A percentile compares a stretch with the other conserved stretches of the same genome.
phyloP scores from a whole-genome alignment of 1,139 yeast species.

The Debaryomyces udenii region DNA sequence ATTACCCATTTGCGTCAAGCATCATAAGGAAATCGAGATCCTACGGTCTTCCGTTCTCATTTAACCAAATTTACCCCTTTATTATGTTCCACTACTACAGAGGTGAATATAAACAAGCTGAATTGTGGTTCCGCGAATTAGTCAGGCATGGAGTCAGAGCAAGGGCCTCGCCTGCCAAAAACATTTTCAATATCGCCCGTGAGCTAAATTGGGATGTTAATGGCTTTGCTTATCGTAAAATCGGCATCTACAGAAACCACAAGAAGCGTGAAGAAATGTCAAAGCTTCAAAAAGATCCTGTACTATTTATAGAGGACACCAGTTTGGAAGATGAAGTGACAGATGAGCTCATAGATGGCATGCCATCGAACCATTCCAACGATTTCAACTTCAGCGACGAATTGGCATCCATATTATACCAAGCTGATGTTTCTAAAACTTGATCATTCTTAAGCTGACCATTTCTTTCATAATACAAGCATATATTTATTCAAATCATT shows the following conservation, averaged over 20 bases:
- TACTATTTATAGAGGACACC: constrained; percentile 21
- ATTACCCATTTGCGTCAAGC: constrained; percentile 37
- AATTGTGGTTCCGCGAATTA: constrained; percentile 43
- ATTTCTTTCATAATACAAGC: no score
- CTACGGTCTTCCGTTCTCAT: constrained; percentile 36
- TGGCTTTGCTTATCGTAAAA: constrained; percentile 37
- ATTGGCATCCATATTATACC: constrained; percentile 21
- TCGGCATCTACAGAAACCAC: constrained; percentile 27
- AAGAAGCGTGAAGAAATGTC: constrained; percentile 24
- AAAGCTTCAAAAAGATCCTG: constrained; percentile 26
- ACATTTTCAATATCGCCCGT: constrained; percentile 38
- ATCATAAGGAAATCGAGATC: constrained; percentile 31
- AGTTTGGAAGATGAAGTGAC: constrained; percentile 22
- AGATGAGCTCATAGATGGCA: constrained; percentile 23
- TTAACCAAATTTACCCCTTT: constrained; percentile 46
- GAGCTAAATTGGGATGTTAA: constrained; percentile 39
- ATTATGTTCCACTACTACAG: constrained; percentile 39
- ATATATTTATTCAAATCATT: background rate
- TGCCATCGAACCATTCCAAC: constrained; percentile 2
- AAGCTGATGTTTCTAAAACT: constrained; percentile 10
- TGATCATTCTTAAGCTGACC: no score
- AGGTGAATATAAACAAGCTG: constrained; percentile 34
- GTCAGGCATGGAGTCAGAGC: constrained; percentile 36
- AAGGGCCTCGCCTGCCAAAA: constrained; percentile 29
- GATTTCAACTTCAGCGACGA: constrained; percentile 24